phyloP scores from a whole-genome alignment of 805 yeast species.

The Metschnikowia picachoensis region DNA sequence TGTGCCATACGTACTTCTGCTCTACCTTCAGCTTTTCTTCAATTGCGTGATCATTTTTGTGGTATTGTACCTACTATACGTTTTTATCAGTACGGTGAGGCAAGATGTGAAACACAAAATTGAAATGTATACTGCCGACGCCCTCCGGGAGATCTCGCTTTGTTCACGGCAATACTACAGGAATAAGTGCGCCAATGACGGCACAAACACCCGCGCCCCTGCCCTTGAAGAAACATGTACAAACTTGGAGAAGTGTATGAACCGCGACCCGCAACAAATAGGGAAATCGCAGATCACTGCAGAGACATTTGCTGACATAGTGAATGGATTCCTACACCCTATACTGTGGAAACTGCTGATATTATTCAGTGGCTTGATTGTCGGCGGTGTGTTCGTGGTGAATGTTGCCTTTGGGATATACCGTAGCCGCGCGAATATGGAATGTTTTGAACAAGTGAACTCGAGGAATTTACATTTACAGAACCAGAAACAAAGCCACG shows the following conservation, averaged over 20 bases:
- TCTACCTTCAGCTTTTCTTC: slow-evolving; percentile 61
- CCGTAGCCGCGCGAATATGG: slow-evolving; percentile 4
- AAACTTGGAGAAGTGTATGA: slow-evolving; percentile 80
- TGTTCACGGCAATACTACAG: slow-evolving; percentile 68
- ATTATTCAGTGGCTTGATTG: slow-evolving; percentile 40
- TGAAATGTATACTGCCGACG: slow-evolving; percentile 56
- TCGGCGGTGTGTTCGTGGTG: slow-evolving; percentile 51
- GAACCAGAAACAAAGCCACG: no score
- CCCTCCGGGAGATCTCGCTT: slow-evolving; percentile 56
- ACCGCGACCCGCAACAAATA: slow-evolving; percentile 62
- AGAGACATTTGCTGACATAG: slow-evolving; percentile 75
- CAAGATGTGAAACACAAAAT: slow-evolving; percentile 70
- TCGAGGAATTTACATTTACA: neutral
- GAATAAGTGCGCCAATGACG: slow-evolving; percentile 66
- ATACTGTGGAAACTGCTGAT: slow-evolving; percentile 67
- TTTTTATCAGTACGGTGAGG: slow-evolving; percentile 53
- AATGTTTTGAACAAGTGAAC: no score
- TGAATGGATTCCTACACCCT: slow-evolving; percentile 70
- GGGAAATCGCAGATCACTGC: slow-evolving; percentile 75
- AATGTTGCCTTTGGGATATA: slow-evolving; percentile 26
- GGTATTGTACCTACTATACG: slow-evolving; percentile 47
- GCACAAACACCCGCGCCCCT: slow-evolving; percentile 52
- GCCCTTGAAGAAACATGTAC: slow-evolving; percentile 68
- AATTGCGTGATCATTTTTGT: slow-evolving; percentile 51
- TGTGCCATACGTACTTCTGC: slow-evolving; percentile 53